Base-by-base conservation (phyloP, 441 rosid genomes). In the Croton setiger region DNA sequence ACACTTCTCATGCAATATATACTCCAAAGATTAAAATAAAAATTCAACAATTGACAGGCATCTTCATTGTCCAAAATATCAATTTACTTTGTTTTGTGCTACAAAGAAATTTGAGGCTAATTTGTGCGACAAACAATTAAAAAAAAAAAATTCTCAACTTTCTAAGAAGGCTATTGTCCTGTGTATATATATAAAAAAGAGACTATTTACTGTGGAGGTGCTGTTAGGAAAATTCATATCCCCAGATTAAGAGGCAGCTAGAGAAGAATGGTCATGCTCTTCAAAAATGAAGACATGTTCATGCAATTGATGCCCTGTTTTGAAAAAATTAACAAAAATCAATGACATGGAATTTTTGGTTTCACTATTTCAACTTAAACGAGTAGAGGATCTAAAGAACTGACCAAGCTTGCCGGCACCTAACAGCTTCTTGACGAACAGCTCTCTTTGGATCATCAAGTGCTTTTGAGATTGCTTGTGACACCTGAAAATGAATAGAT, bases 381-480 rank as follows among this genome's bases (percentile, higher is more conserved):
- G 11, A 61, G 35, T 20, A 54, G 27, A 51, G 39, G 39, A 45
- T 47, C 56, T 57, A 56, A 52, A 58, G 37, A 44, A 72, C 86
- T 74, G 72, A 94, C 99, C 99, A 92, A 55, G 94, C 89, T 74
- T 85, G 94, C 63, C 88, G 83, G 76, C 98, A 88, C 81, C 76
- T 83, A 49, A 86, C 81, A 52, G 98, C 96, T 83, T 94, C 96
- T 76, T 63, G 79, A 45, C 97, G 93, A 70, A 94, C 99, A 52
- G 75, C 82, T 57, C 97, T 85, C 84, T 92, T 92, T 9, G 87
- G 89, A 76, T 94, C 99, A 76, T 92, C 96, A 3, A 88, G 88
- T 48, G 91, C 87, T 76, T 78, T 83, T 37, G 83, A 59, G 43
- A 84, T 44, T 13, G 94, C 86, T 82, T 75, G 75, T 71, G 86